A percentile compares a stretch with the other conserved stretches of the same genome.
These are phyloP conservation scores for Fusarium cicatricum DNA, from an alignment of 2,329 filamentous ascomycete species.

Conservation along the genomic window DNA sequence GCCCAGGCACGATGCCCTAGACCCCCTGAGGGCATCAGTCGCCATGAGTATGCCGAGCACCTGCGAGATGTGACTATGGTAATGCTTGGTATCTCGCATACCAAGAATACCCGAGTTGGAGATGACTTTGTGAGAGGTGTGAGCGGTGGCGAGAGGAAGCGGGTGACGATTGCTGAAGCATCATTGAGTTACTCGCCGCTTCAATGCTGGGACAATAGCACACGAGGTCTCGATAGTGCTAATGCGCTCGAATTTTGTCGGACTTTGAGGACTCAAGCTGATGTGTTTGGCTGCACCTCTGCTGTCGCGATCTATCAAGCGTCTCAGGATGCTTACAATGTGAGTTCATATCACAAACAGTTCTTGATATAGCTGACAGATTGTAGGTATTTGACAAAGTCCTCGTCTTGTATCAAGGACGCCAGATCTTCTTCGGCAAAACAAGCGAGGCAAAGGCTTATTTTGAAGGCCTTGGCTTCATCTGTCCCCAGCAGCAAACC, in stretches of 20 bases:
- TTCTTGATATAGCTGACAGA: background rate
- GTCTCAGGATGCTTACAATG: slow-evolving; percentile 48
- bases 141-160: slow-evolving; percentile 60
- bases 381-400: slow-evolving; percentile 70
- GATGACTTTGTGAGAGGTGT: slow-evolving; percentile 72
- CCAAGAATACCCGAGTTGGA: slow-evolving; percentile 73
- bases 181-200: slow-evolving; percentile 52
- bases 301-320: slow-evolving; percentile 73
- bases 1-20: slow-evolving; percentile 70
- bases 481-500: slow-evolving; percentile 63
- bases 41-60: slow-evolving; percentile 62
- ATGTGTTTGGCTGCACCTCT: slow-evolving; percentile 65
- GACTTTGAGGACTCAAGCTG: slow-evolving; percentile 66
- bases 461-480: slow-evolving; percentile 59
- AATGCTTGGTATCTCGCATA: slow-evolving; percentile 74
- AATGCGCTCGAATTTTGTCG: slow-evolving; percentile 73
- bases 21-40: slow-evolving; percentile 63
- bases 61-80: slow-evolving; percentile 75
- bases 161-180: slow-evolving; percentile 51
- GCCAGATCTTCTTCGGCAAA: slow-evolving; percentile 62
- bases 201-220: slow-evolving; percentile 78
- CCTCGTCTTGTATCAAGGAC: slow-evolving; percentile 71
- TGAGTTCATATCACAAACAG: slow-evolving; percentile 16
- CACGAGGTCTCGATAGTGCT: slow-evolving; percentile 68
- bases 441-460: slow-evolving; percentile 40